Percentiles rank a stretch among this genome's conserved stretches.
Evolutionary conservation across 208 protist species (phyloP).

Genomic region (Blastocrithidia nonstop): DNA sequence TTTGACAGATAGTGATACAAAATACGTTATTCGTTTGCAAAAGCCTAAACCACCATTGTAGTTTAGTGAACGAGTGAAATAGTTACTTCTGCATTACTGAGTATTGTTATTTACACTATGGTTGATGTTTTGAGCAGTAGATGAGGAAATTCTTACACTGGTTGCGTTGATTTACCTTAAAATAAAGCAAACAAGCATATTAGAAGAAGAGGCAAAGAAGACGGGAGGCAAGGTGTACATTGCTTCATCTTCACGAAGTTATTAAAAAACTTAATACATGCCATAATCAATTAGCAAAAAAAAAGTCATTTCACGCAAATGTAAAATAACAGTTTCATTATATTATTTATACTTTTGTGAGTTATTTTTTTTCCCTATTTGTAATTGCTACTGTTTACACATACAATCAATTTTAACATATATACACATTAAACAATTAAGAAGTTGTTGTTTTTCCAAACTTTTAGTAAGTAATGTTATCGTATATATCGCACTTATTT

Average conservation of each 20-base stretch:
- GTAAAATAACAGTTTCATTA: too few species aligned
- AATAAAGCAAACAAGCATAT: conserved; percentile 53
- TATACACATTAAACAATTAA: too few species aligned
- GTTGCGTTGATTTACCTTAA: conserved; percentile 72
- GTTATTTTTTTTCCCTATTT: conserved; percentile 4
- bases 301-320: too few species aligned
- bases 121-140: conserved; percentile 82
- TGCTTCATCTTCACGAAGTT: conserved; percentile 36
- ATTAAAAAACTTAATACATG: conserved; percentile 9
- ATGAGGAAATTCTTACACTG: conserved; percentile 82
- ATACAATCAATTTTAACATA: too few species aligned
- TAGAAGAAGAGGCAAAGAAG: conserved; percentile 68
- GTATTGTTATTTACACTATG: conserved; percentile 79
- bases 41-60: conserved; percentile 44
- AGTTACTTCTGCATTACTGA: conserved; percentile 76
- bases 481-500: too few species aligned
- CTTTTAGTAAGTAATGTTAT: too few species aligned
- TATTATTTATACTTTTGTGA: conserved; percentile 4
- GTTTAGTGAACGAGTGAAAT: conserved; percentile 62
- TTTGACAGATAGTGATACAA: conserved; percentile 10
- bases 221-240: conserved; percentile 80
- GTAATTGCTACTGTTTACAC: too few species aligned
- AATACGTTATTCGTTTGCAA: conserved; percentile 46
- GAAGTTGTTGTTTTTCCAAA: too few species aligned
- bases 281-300: background rate